Percentiles rank a stretch among this genome's conserved stretches.
These are phyloP conservation scores for Diaporthe vexans DNA, from an alignment of 2,329 filamentous ascomycete genomes.

Conservation along the genomic window DNA sequence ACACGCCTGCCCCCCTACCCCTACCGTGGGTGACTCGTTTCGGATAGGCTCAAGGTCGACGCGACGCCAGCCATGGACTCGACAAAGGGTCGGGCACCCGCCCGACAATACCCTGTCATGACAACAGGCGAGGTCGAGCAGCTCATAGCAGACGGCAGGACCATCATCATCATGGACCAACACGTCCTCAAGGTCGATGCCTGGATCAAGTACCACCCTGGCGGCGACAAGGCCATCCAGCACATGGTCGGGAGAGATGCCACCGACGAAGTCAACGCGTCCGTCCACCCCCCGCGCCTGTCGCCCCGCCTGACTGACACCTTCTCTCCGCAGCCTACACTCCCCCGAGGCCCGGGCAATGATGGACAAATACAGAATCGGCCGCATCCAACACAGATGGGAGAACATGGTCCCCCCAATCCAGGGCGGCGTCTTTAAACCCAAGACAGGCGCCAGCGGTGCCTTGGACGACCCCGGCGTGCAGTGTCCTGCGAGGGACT, in stretches of 20 bases:
- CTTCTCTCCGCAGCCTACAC: constrained; percentile 74
- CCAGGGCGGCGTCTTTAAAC: constrained; percentile 85
- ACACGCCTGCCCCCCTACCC: background rate
- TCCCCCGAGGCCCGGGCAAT: constrained; percentile 80
- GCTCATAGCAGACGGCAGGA: constrained; percentile 84
- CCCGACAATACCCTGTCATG: constrained; percentile 54
- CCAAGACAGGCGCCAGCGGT: constrained; percentile 54
- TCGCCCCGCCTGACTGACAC: constrained; percentile 18
- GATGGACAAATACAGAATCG: constrained; percentile 89
- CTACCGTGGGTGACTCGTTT: no score
- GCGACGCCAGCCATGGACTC: constrained; percentile 38
- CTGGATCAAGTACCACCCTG: constrained; percentile 92
- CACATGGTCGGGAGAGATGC: constrained; percentile 96
- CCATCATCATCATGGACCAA: constrained; percentile 84
- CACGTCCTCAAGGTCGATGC: constrained; percentile 89
- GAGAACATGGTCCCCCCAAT: constrained; percentile 91
- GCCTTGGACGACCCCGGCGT: constrained; percentile 47
- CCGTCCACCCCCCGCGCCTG: constrained; percentile 53
- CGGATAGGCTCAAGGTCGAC: background rate
- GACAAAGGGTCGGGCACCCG: constrained; percentile 9
- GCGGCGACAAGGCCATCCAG: constrained; percentile 89
- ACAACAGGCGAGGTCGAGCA: constrained; percentile 76
- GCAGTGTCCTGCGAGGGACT: constrained; percentile 40
- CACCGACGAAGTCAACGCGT: constrained; percentile 95
- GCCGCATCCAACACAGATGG: constrained; percentile 85